Evolutionary conservation across 1,139 yeast species (phyloP).

Genomic region (Scheffersomyces cryptocercus): DNA sequence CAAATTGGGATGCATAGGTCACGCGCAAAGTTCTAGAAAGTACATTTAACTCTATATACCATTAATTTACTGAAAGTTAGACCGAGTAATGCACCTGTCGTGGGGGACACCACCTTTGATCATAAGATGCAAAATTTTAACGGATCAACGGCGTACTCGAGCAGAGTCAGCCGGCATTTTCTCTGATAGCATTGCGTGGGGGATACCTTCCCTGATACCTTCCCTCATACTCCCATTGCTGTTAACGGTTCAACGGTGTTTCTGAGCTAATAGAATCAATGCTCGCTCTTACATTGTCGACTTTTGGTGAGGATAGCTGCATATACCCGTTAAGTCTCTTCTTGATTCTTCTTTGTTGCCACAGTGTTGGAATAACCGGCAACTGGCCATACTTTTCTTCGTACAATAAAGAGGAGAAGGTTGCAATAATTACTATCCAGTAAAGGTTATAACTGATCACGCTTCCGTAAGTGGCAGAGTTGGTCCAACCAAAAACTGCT

Average conservation of each 20-base stretch:
- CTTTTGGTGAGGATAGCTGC: slow-evolving; percentile 10
- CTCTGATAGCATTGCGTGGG: background rate
- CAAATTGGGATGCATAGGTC: too few relatives aligned
- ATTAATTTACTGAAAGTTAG: background rate
- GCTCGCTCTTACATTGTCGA: slow-evolving; percentile 19
- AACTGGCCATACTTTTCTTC: slow-evolving; percentile 66
- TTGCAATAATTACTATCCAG: slow-evolving; percentile 65
- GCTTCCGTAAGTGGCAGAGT: slow-evolving; percentile 91
- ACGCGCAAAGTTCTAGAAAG: too few relatives aligned
- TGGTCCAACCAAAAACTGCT: slow-evolving; percentile 88
- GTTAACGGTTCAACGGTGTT: slow-evolving; percentile 21
- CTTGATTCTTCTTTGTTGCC: slow-evolving; percentile 58
- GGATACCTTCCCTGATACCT: background rate
- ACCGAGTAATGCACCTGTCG: too few relatives aligned
- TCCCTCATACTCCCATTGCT: background rate
- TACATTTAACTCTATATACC: background rate
- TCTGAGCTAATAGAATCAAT: slow-evolving; percentile 27
- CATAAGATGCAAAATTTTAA: background rate
- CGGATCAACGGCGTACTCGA: background rate
- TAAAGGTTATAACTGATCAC: slow-evolving; percentile 73
- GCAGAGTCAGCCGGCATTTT: background rate
- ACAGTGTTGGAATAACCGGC: slow-evolving; percentile 58
- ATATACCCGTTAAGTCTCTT: slow-evolving; percentile 34
- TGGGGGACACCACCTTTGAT: too few relatives aligned
- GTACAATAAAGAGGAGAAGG: slow-evolving; percentile 25